Base-by-base conservation (phyloP, 2,329 filamentous ascomycete species). In the Pseudopyricularia cyperi region DNA sequence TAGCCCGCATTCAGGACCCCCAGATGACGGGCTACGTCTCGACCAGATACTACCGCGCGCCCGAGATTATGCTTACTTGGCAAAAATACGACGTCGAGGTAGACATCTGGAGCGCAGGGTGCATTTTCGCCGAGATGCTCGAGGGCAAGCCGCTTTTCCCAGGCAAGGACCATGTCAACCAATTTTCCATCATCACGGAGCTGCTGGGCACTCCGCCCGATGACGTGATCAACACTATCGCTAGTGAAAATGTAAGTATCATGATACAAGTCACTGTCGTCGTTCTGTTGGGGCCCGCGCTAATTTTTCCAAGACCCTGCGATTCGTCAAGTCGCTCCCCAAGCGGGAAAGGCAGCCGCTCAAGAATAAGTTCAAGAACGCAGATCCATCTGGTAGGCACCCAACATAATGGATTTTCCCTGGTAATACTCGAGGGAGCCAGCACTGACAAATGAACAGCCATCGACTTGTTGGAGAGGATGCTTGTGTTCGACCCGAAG, bases 21-120 rank as follows among this genome's bases (percentile, higher is more conserved):
- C 93, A 98, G 71, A 98, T 98, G 93, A 98, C 93, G 42, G 93
- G 93, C 60, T 98, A 98, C 66, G 93, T 98, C 55, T 97, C 93
- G 48, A 98, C 93, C 56, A 79, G 93, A 76, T 98, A 98, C 77
- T 98, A 98, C 77, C 84, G 93, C 63, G 93, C 93, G 8, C 93
- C 93, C 17, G 93, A 98, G 71, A 98, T 98, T 66, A 98, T 98
- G 93, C 89, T 98, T 66, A 97, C 93, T 58, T 98, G 93, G 93
- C 93, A 98, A 75, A 98, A 98, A 74, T 98, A 98, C 71, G 93
- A 98, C 61, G 84, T 97, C 48, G 93, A 97, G 72, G 93, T 98
- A 54, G 93, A 98, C 67, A 95, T 98, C 66, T 98, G 93, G 93
- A 97, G 93, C 66, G 91, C 91, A 17, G 93, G 93, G 55, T 98